Base-by-base conservation (phyloP, 73 alveolate species). In the Stentor roeselii region DNA sequence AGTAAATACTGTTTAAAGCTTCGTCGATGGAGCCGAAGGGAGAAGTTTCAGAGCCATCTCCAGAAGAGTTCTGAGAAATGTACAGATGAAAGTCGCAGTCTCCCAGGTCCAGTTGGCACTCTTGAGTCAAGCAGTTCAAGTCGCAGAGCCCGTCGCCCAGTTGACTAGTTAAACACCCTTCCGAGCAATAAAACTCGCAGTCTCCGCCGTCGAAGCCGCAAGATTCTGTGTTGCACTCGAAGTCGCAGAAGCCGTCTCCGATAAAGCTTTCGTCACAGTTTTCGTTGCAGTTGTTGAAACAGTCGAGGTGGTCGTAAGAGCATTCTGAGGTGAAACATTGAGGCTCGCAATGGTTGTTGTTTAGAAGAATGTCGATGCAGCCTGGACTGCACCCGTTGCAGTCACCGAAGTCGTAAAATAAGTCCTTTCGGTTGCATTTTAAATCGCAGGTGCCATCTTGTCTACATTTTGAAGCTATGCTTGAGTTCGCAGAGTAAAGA, bases 191-290 rank as follows among this genome's bases (percentile, higher is more conserved):
- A 61, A 11, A 6, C 6, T 61, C 82, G 27, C 82, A 61, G 27
- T 61, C 82, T 14, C 82, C 82, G 27, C 27, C 14, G 27, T 61
- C 82, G 27, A 14, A 61, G 38, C 60, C 82, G 38, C 82, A 61
- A 11, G 6, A 30, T 61, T 61, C 82, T 11, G 37, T 30, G 38
- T 14, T 11, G 82, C 82, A 61, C 27, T 61, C 82, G 14, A 11
- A 30, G 37, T 61, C 58, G 38, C 82, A 61, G 27, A 35, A 11
- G 14, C 42, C 42, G 27, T 61, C 38, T 61, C 82, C 82, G 6
- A 61, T 30, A 30, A 30, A 61, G 27, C 42, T 35, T 14, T 6
- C 60, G 6, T 61, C 82, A 36, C 82, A 61, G 6, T 30, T 6
- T 11, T 61, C 37, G 27, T n/a, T 30, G 37, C 42, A n/a, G 6